Base-by-base conservation (phyloP, 2,329 filamentous ascomycete species). In the Calonectria leucothoes region DNA sequence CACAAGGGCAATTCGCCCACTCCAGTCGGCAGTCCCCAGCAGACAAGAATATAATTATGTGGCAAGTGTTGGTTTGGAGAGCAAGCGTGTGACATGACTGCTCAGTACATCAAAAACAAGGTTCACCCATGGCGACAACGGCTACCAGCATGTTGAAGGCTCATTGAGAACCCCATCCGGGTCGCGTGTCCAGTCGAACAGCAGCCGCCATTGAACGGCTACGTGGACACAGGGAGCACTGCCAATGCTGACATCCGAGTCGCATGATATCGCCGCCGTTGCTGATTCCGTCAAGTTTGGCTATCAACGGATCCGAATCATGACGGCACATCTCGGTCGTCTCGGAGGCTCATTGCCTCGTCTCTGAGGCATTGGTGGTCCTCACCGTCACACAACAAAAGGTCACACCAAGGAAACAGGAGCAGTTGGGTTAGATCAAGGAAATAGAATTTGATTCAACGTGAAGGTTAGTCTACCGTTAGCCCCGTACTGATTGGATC, bases 391-490 rank as follows among this genome's bases (percentile, higher is more conserved):
- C 42, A 45, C 42, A 45, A 23, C 4, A 12, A 20, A 1, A 33
- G 14, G 29, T 55, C 51, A 55, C 29, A 20, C 8, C 6, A 8
- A n/a, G 33, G 27, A 20, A n/a, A 55, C 3, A 33, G 15, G 27
- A 20, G 5, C 27, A 55, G n/a, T 31, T 6, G 20, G 1, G 17
- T 55, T 55, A 39, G 8, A 25, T 20, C n/a, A 2, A 11, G 20
- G 14, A 25, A n/a, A 31, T 11, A 12, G 14, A 35, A 10, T 31
- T 39, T 35, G n/a, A 4, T 35, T 27, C 23, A 59, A 20, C 20
- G 64, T 42, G 49, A 66, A 45, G 71, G 69, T 25, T 17, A 61
- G 55, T 61, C 55, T 61, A 61, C 55, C 33, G 33, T 61, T 39
- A 39, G 55, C 55, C 55, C 55, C 55, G 25, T 35, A 39, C 55